phyloP scores from a whole-genome alignment of 1,139 yeast genomes.

The Scheffersomyces illinoinensis region DNA sequence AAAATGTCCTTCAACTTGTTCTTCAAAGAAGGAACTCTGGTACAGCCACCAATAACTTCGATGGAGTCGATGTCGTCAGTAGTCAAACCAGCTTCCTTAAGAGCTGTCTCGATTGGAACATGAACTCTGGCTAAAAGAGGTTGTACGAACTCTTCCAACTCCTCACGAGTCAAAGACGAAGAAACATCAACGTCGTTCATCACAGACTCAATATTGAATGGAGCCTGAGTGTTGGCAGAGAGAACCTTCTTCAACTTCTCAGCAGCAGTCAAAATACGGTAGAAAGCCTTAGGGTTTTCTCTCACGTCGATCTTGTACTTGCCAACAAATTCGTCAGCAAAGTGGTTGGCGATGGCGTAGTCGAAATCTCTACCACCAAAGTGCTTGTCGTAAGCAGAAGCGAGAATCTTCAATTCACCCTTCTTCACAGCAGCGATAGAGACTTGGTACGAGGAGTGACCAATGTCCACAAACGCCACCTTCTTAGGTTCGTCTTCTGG shows the following conservation, averaged over 20 bases:
- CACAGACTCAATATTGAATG: slow-evolving; percentile 91
- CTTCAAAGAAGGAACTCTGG: slow-evolving; percentile 95
- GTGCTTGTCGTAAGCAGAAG: slow-evolving; percentile 91
- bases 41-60: slow-evolving; percentile 97
- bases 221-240: slow-evolving; percentile 95
- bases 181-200: slow-evolving; percentile 98
- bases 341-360: slow-evolving; percentile 89
- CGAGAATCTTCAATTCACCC: slow-evolving; percentile 93
- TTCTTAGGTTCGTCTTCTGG: slow-evolving; percentile 88
- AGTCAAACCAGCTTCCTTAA: slow-evolving; percentile 73
- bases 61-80: slow-evolving; percentile 80
- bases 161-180: slow-evolving; percentile 85
- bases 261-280: slow-evolving; percentile 87
- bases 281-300: slow-evolving; percentile 91
- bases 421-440: slow-evolving; percentile 88
- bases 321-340: slow-evolving; percentile 85
- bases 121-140: slow-evolving; percentile 79
- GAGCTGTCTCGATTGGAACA: slow-evolving; percentile 79
- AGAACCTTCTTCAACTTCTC: slow-evolving; percentile 94
- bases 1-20: slow-evolving; percentile 75
- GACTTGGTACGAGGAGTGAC: slow-evolving; percentile 94
- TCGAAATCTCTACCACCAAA: slow-evolving; percentile 99
- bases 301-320: slow-evolving; percentile 93
- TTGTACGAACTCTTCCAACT: slow-evolving; percentile 83
- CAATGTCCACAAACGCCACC: slow-evolving; percentile 94